These are phyloP conservation scores for Debaryomyces udenii DNA, from an alignment of 1,139 yeast genomes.

Conservation along the genomic window DNA sequence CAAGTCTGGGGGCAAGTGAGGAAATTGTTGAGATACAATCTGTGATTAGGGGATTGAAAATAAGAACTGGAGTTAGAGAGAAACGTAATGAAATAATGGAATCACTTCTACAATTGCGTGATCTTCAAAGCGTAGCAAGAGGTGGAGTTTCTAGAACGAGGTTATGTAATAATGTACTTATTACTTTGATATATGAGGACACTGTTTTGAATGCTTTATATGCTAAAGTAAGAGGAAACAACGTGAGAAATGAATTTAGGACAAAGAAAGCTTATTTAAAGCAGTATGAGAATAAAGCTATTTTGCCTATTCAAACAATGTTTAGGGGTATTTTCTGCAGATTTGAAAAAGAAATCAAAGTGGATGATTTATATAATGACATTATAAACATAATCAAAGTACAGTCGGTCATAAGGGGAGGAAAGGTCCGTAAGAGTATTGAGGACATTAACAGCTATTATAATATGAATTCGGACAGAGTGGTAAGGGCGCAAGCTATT, in stretches of 20 bases:
- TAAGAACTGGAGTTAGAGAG: conserved; percentile 25
- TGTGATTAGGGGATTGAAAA: conserved; percentile 32
- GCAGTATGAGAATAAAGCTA: conserved; percentile 23
- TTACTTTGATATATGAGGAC: conserved; percentile 46
- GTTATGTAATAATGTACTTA: conserved; percentile 47
- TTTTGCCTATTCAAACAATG: conserved; percentile 36
- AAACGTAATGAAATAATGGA: conserved; percentile 21
- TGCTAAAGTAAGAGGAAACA: conserved; percentile 50
- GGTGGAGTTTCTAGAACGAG: conserved; percentile 54
- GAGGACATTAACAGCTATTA: conserved; percentile 55
- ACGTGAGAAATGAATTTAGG: conserved; percentile 33
- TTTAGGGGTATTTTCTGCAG: conserved; percentile 54
- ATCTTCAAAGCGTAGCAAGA: conserved; percentile 55
- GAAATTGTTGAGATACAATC: conserved; percentile 36
- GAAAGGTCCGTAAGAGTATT: conserved; percentile 36
- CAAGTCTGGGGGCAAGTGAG: conserved; percentile 19
- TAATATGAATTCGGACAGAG: conserved; percentile 52
- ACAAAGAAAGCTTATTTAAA: conserved; percentile 26
- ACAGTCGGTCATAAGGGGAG: conserved; percentile 57
- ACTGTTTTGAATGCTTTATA: conserved; percentile 38
- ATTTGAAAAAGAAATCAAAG: conserved; percentile 48
- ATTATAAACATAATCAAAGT: conserved; percentile 41
- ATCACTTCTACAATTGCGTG: conserved; percentile 22
- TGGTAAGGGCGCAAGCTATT: conserved; percentile 73
- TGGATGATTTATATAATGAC: conserved; percentile 57